Conservation (phyloP, 1,284 basidiomycete species). For the Ustilago shanxiensis region DNA sequence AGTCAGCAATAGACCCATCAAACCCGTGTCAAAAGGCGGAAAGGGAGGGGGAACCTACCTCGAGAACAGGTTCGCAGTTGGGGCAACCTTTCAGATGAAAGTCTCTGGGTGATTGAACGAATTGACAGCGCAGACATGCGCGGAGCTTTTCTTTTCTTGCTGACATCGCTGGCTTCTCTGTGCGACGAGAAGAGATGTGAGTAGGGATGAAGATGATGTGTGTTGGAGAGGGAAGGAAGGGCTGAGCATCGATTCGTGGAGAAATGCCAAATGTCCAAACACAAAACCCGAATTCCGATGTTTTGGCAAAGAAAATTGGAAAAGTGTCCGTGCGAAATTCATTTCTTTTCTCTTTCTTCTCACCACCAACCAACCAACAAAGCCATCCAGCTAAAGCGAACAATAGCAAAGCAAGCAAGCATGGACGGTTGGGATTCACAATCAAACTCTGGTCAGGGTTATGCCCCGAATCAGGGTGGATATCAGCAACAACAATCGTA, state of each 20-base stretch:
- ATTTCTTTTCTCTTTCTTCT: not conserved
- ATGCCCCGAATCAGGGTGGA: not conserved
- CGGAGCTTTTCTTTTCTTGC: slow-evolving; percentile 75
- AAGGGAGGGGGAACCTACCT: slow-evolving; percentile 74
- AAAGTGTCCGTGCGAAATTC: slow-evolving; percentile 20
- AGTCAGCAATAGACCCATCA: not conserved
- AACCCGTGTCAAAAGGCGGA: not conserved
- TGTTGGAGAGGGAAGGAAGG: not conserved
- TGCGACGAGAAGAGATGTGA: not conserved
- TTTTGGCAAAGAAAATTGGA: not conserved
- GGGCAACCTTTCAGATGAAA: slow-evolving; percentile 90
- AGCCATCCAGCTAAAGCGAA: too few relatives aligned
- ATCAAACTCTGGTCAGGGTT: slow-evolving; percentile 9
- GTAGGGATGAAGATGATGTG: not conserved
- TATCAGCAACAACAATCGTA: slow-evolving; percentile 31
- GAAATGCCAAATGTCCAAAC: not conserved
- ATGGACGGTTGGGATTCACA: slow-evolving; percentile 42
- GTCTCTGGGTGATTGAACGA: slow-evolving; percentile 85
- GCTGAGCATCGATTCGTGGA: slow-evolving; percentile 1
- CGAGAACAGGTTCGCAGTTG: slow-evolving; percentile 94
- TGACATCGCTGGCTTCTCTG: slow-evolving; percentile 39
- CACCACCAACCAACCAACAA: too few relatives aligned
- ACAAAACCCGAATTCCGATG: slow-evolving; percentile 20
- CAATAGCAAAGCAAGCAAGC: not conserved
- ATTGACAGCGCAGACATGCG: slow-evolving; percentile 91